These are phyloP conservation scores for Eleusine coracana DNA, from an alignment of 176 grass and related monocot genomes.

Conservation along the genomic window DNA sequence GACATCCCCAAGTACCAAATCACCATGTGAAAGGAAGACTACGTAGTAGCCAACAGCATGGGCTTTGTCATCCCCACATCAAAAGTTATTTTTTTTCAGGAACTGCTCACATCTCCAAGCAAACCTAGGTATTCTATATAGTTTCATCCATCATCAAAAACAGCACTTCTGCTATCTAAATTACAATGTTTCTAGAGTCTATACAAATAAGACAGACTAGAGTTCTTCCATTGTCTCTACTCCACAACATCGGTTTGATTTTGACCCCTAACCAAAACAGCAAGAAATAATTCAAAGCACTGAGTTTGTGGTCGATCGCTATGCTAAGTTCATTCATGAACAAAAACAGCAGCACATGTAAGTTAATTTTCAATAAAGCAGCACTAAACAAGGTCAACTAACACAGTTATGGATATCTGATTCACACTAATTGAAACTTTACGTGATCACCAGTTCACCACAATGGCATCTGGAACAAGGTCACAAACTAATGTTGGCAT, in stretches of 20 bases:
- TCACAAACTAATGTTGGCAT: conserved; percentile 4
- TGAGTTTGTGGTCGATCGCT: neutral
- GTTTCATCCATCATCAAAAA: conserved; percentile 10
- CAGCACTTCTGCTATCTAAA: neutral
- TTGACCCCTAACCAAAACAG: neutral
- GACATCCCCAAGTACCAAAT: neutral
- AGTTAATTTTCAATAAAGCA: neutral
- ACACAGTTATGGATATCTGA: neutral
- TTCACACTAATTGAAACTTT: neutral
- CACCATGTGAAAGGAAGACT: conserved; percentile 14
- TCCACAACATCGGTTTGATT: neutral
- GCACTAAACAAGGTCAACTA: neutral
- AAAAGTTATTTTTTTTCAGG: conserved; percentile 5
- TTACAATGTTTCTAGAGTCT: neutral
- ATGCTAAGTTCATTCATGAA: neutral
- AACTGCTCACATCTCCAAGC: neutral
- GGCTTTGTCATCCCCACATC: neutral
- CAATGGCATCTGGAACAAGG: neutral
- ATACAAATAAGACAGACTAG: conserved; percentile 12
- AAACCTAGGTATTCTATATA: neutral
- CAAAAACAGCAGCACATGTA: neutral
- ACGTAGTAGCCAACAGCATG: neutral
- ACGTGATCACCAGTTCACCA: neutral
- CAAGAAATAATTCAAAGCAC: neutral
- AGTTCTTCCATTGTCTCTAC: neutral